A percentile compares a stretch with the other conserved stretches of the same genome.
phyloP scores from a whole-genome alignment of 2,329 filamentous ascomycete genomes.

The Colletotrichum acutatum region DNA sequence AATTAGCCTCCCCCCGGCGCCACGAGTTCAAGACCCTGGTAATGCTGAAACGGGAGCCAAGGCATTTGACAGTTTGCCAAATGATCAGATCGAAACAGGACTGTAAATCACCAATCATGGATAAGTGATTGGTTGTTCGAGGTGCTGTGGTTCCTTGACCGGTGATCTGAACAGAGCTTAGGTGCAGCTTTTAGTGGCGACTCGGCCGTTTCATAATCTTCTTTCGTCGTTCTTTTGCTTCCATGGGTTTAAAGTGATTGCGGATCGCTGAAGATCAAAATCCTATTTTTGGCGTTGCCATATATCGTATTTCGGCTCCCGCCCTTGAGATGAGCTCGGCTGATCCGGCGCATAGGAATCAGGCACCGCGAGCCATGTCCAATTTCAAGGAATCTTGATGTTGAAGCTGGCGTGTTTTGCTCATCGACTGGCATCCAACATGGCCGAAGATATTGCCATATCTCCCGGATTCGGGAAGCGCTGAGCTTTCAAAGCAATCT shows the following conservation, averaged over 20 bases:
- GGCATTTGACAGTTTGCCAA: conserved; percentile 2
- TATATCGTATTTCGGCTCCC: conserved; percentile 17
- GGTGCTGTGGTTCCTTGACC: conserved; percentile 1
- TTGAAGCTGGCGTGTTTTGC: not conserved
- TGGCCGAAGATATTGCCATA: not conserved
- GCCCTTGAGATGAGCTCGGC: not conserved
- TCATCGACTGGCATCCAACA: not conserved
- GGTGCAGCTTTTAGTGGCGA: conserved; percentile 7
- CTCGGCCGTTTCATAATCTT: conserved; percentile 28
- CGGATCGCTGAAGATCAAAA: not conserved
- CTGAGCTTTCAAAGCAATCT: conserved; percentile 21
- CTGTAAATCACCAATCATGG: not conserved
- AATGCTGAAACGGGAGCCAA: conserved; percentile 31
- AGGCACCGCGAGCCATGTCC: not conserved
- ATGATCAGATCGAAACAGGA: conserved; percentile 12
- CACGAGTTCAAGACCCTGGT: conserved; percentile 2
- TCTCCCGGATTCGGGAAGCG: conserved; percentile 4
- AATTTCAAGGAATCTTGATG: not conserved
- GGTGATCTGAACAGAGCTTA: conserved; percentile 25
- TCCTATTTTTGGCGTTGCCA: conserved; percentile 28
- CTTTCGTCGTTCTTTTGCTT: conserved; percentile 22
- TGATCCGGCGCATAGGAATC: not conserved
- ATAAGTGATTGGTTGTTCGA: not conserved
- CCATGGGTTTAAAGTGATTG: not conserved
- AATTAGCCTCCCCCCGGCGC: conserved; percentile 21